A percentile compares a stretch with the other conserved stretches of the same genome.
Evolutionary conservation across 2,329 filamentous ascomycete species (phyloP).

Genomic region (Scedosporium boydii): DNA sequence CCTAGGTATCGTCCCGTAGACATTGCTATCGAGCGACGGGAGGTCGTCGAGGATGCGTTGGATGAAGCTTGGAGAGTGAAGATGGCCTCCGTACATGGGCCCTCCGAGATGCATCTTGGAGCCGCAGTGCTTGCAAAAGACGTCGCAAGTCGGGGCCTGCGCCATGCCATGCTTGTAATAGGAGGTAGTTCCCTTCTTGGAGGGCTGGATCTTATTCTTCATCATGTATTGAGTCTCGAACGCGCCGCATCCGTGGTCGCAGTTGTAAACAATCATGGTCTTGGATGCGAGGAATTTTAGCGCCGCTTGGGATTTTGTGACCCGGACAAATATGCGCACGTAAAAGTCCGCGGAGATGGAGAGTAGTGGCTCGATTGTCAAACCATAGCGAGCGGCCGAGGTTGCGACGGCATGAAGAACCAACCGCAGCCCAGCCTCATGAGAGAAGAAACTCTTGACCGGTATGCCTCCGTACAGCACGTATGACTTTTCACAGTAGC

Average conservation of each 20-base stretch:
- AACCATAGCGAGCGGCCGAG: conserved; percentile 73
- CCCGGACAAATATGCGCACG: conserved; percentile 74
- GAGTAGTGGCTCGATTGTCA: conserved; percentile 81
- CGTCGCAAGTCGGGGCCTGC: conserved; percentile 56
- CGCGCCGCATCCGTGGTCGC: conserved; percentile 82
- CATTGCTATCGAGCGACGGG: conserved; percentile 52
- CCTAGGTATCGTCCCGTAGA: conserved; percentile 71
- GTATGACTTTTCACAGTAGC: conserved; percentile 90
- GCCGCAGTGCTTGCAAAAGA: conserved; percentile 72
- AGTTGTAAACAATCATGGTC: conserved; percentile 88
- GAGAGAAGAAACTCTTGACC: conserved; percentile 73
- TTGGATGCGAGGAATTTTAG: conserved; percentile 88
- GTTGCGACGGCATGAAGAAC: conserved; percentile 75
- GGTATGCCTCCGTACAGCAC: conserved; percentile 89
- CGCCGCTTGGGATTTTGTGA: conserved; percentile 68
- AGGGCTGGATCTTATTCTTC: conserved; percentile 48
- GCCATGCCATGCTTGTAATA: conserved; percentile 74
- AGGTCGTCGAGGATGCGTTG: conserved; percentile 66
- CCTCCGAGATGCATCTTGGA: conserved; percentile 80
- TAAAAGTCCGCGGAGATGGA: conserved; percentile 97
- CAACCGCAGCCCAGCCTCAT: conserved; percentile 81
- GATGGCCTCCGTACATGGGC: conserved; percentile 87
- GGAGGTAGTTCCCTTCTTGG: conserved; percentile 58
- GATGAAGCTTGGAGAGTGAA: conserved; percentile 80
- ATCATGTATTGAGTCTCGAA: conserved; percentile 78